phyloP scores from a whole-genome alignment of 2,329 filamentous ascomycete species.

The Cladosporium sp. region DNA sequence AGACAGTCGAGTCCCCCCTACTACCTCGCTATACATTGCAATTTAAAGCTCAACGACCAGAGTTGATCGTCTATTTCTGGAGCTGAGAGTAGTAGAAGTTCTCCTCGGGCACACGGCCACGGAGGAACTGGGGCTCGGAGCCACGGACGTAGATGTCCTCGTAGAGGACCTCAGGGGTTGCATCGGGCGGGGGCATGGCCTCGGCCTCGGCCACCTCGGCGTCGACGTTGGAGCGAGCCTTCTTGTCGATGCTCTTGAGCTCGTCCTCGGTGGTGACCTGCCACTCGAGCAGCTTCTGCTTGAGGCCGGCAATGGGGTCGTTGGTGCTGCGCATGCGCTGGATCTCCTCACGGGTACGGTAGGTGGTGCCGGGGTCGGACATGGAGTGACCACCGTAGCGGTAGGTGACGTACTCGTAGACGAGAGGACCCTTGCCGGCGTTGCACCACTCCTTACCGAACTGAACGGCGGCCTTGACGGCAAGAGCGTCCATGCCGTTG shows the following conservation, averaged over 20 bases:
- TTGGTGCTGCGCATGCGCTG: constrained; percentile 99
- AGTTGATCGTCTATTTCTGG: constrained; percentile 1
- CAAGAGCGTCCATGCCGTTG: constrained; percentile 98
- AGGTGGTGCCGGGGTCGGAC: constrained; percentile 98
- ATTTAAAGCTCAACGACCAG: too few species aligned
- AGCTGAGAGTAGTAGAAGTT: constrained; percentile 64
- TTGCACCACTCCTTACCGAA: constrained; percentile 85
- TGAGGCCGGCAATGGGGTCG: constrained; percentile 94
- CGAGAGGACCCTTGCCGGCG: constrained; percentile 81
- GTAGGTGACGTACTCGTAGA: constrained; percentile 99
- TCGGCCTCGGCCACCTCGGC: constrained; percentile 86
- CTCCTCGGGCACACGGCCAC: constrained; percentile 85
- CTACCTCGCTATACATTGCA: not conserved
- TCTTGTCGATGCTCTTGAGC: constrained; percentile 93
- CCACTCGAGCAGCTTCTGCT: constrained; percentile 98
- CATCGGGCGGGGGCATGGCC: constrained; percentile 74
- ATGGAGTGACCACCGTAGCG: constrained; percentile 99
- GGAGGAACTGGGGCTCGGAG: constrained; percentile 79
- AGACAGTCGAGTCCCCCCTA: not conserved
- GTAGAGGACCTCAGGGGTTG: constrained; percentile 75
- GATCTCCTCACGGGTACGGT: constrained; percentile 97
- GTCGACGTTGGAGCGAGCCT: constrained; percentile 77
- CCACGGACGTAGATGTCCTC: constrained; percentile 95
- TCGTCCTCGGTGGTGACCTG: constrained; percentile 84
- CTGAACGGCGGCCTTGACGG: constrained; percentile 91